phyloP scores from a whole-genome alignment of 1,284 basidiomycete species.

The Crepidotus sp. region DNA sequence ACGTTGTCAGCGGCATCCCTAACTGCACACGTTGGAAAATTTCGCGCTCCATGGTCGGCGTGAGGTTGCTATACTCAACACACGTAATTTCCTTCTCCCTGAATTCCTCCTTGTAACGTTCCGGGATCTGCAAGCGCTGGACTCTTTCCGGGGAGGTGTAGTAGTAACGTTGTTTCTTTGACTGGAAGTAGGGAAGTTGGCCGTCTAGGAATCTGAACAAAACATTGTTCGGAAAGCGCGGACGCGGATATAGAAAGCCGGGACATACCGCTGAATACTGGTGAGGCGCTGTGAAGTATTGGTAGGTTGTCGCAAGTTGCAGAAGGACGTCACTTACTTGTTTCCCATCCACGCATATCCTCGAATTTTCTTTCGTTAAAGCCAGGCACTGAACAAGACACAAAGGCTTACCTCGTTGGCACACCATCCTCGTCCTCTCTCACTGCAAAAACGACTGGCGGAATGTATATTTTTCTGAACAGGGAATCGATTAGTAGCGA shows the following conservation, averaged over 20 bases:
- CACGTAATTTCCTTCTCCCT: constrained; percentile 49
- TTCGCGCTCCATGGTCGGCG: constrained; percentile 47
- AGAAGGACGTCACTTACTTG: constrained; percentile 31
- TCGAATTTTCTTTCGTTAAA: constrained; percentile 16
- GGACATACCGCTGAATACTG: constrained; percentile 20
- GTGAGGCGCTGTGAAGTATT: constrained; percentile 1
- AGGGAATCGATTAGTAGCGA: constrained; percentile 66
- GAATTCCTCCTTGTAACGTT: constrained; percentile 41
- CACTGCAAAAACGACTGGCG: constrained; percentile 64
- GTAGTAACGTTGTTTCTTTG: constrained; percentile 51
- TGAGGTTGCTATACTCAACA: constrained; percentile 49
- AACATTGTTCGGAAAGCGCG: background rate
- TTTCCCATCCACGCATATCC: constrained; percentile 69
- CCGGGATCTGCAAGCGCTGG: constrained; percentile 40
- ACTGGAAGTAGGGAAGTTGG: constrained; percentile 28
- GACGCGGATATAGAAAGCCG: background rate
- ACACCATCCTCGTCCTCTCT: constrained; percentile 41
- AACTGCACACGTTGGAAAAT: constrained; percentile 74
- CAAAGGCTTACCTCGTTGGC: constrained; percentile 1
- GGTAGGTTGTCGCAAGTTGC: background rate
- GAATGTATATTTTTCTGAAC: constrained; percentile 66
- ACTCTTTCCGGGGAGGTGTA: constrained; percentile 41
- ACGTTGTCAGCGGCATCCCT: constrained; percentile 60
- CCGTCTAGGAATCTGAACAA: constrained; percentile 10
- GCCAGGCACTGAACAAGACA: background rate